Evolutionary conservation across 768 basidiomycete species (phyloP).

Genomic region (Xerocomellus amylosporus): DNA sequence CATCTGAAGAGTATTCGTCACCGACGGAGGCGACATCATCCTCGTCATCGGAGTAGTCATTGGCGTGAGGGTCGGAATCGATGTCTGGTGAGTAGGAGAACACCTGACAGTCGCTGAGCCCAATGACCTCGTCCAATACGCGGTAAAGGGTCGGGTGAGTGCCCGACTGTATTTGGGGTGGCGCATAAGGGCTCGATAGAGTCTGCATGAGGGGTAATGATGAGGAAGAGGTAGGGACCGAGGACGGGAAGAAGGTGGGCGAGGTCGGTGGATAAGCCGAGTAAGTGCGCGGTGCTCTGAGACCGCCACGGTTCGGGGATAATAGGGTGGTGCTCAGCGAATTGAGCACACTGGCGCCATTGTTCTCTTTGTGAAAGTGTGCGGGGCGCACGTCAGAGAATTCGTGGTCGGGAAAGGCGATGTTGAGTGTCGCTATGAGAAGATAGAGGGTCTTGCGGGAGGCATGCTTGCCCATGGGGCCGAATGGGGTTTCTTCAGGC

Average conservation of each 20-base stretch:
- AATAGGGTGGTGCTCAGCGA: slow-evolving; percentile 81
- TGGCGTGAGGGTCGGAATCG: slow-evolving; percentile 91
- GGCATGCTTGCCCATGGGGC: slow-evolving; percentile 79
- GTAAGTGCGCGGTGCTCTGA: slow-evolving; percentile 74
- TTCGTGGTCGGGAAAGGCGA: slow-evolving; percentile 97
- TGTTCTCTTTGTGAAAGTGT: slow-evolving; percentile 84
- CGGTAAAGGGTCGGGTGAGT: slow-evolving; percentile 89
- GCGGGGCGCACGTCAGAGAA: slow-evolving; percentile 90
- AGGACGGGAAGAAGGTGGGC: slow-evolving; percentile 73
- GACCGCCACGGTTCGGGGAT: slow-evolving; percentile 65
- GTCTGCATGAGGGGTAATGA: slow-evolving; percentile 65
- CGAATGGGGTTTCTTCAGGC: slow-evolving; percentile 83
- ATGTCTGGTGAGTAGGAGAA: slow-evolving; percentile 92
- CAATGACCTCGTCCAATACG: slow-evolving; percentile 86
- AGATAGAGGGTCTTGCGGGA: slow-evolving; percentile 93
- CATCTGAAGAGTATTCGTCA: slow-evolving; percentile 67
- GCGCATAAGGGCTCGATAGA: slow-evolving; percentile 61
- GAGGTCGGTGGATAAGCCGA: slow-evolving; percentile 80
- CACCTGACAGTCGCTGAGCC: slow-evolving; percentile 89
- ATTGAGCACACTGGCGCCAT: slow-evolving; percentile 73
- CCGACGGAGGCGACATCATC: slow-evolving; percentile 65
- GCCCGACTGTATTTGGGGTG: slow-evolving; percentile 71
- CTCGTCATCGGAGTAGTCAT: slow-evolving; percentile 75
- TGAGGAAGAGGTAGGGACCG: slow-evolving; percentile 62
- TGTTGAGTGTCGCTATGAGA: slow-evolving; percentile 94